Evolutionary conservation across 148 eudicot species (phyloP).

Genomic region (Rhododendron henanense): DNA sequence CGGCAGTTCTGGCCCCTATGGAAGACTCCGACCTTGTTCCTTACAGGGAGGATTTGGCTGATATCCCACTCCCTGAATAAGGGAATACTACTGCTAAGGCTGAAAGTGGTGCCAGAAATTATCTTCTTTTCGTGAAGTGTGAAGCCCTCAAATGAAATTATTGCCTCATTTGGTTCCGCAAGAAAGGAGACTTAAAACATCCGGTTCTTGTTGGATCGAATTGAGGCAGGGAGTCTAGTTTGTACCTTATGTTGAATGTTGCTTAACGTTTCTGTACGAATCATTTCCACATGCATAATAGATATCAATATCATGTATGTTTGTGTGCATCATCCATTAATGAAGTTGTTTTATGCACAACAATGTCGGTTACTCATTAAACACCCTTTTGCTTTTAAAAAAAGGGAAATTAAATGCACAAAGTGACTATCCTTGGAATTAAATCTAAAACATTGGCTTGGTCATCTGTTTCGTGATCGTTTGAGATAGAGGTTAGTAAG

Average conservation of each 20-base stretch:
- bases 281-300: neutral
- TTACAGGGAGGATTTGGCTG: conserved; percentile 50
- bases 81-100: neutral
- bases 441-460: neutral
- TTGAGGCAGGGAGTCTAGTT: neutral
- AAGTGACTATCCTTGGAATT: neutral
- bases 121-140: neutral
- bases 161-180: neutral
- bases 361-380: neutral
- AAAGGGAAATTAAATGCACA: neutral
- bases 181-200: neutral
- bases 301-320: neutral
- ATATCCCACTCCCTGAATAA: conserved; percentile 47
- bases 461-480: too few relatives aligned
- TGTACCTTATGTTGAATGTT: neutral
- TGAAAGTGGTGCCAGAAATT: neutral
- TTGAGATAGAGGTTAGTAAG: too few relatives aligned
- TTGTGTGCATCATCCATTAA: neutral
- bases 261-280: neutral
- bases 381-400: neutral
- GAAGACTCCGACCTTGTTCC: conserved; percentile 20
- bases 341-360: neutral
- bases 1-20: conserved; percentile 17
- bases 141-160: neutral
- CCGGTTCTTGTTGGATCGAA: neutral